Conservation (phyloP, 1,139 yeast species). For the Geotrichum phurueaensis region DNA sequence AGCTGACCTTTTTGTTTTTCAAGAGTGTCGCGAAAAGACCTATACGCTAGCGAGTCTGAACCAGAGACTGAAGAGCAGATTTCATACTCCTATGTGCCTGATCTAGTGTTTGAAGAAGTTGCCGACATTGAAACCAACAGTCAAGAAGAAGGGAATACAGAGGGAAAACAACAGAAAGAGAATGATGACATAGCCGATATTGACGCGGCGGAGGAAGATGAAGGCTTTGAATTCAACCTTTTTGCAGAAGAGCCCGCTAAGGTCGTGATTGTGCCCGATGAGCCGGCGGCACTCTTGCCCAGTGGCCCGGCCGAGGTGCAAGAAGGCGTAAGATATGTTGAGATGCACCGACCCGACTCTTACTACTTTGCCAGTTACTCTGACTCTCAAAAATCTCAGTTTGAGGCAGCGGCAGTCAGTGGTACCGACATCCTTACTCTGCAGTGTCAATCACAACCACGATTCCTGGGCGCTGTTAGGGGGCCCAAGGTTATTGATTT, state of each 20-base stretch:
- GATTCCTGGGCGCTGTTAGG: slow-evolving; percentile 22
- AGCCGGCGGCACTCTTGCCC: slow-evolving; percentile 21
- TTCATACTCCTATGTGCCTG: slow-evolving; percentile 17
- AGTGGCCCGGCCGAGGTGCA: slow-evolving; percentile 17
- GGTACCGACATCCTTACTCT: slow-evolving; percentile 22
- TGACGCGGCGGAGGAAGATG: slow-evolving; percentile 5
- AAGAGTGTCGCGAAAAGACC: slow-evolving; percentile 22
- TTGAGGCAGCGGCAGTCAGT: slow-evolving; percentile 23
- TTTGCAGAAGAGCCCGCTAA: slow-evolving; percentile 2
- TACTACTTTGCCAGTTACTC: slow-evolving; percentile 19
- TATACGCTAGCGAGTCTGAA: slow-evolving; percentile 17
- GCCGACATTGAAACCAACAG: slow-evolving; percentile 80
- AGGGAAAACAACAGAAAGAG: slow-evolving; percentile 37
- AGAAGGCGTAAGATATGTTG: slow-evolving; percentile 16
- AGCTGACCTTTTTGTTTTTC: not conserved
- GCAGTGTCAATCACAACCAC: slow-evolving; percentile 9
- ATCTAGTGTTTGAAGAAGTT: slow-evolving; percentile 42
- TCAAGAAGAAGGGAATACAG: slow-evolving; percentile 60
- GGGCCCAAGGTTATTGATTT: slow-evolving; percentile 28
- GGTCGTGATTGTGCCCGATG: slow-evolving; percentile 17
- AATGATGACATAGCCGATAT: slow-evolving; percentile 8
- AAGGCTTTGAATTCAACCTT: slow-evolving; percentile 10
- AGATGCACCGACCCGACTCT: slow-evolving; percentile 15
- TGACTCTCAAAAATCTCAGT: slow-evolving; percentile 9
- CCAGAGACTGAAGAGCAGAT: slow-evolving; percentile 1